Evolutionary conservation across 208 protist genomes (phyloP).

Genomic region (Leishmania guyanensis): DNA sequence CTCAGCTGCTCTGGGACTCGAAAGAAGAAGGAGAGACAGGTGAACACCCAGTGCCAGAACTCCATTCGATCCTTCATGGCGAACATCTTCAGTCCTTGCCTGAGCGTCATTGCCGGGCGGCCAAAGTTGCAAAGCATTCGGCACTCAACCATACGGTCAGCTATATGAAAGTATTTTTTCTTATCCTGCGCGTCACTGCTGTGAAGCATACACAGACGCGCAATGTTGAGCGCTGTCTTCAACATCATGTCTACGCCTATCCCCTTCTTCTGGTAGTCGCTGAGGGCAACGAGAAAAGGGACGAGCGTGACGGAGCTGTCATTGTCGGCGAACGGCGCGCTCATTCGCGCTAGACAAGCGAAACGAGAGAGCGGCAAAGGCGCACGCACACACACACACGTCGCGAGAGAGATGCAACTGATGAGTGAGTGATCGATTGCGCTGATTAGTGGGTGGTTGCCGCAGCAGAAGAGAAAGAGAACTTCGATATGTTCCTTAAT

Average conservation of each 20-base stretch:
- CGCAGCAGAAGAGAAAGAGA: background rate
- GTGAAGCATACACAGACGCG: slow-evolving; percentile 68
- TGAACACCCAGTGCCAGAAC: slow-evolving; percentile 57
- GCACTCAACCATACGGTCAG: slow-evolving; percentile 79
- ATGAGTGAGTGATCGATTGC: background rate
- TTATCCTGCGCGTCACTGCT: slow-evolving; percentile 28
- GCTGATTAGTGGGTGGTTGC: background rate
- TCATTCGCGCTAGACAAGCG: background rate
- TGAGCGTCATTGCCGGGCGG: slow-evolving; percentile 52
- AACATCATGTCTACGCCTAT: slow-evolving; percentile 84
- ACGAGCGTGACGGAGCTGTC: slow-evolving; percentile 27
- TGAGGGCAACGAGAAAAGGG: slow-evolving; percentile 53
- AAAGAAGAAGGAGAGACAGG: slow-evolving; percentile 56
- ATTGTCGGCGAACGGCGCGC: background rate
- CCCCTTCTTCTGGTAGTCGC: slow-evolving; percentile 70
- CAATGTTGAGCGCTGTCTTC: slow-evolving; percentile 69
- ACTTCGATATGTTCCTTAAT: background rate
- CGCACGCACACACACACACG: background rate
- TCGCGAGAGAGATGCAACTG: too few relatives aligned
- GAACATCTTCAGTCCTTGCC: slow-evolving; percentile 40
- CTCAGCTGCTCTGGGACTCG: slow-evolving; percentile 81
- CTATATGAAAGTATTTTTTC: slow-evolving; percentile 47
- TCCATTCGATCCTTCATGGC: slow-evolving; percentile 27
- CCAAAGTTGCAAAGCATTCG: slow-evolving; percentile 91
- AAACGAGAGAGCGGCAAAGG: background rate